Evolutionary conservation across 176 grass and related monocot genomes (phyloP).

Genomic region (Pharus latifolius): DNA sequence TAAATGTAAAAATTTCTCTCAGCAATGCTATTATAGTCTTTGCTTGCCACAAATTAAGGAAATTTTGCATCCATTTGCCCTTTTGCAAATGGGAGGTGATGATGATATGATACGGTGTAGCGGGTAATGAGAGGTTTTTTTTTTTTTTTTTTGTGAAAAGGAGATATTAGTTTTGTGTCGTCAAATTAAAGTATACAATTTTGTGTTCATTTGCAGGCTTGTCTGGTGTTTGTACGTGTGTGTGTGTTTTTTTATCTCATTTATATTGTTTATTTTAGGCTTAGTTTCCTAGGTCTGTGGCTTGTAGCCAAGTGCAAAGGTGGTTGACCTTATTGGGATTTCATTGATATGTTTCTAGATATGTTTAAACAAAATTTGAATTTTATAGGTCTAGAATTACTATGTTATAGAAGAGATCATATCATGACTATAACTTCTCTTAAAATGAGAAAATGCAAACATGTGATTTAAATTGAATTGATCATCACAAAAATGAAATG

Average conservation of each 20-base stretch:
- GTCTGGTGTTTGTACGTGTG: not conserved
- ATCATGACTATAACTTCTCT: too few species aligned
- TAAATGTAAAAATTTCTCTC: slow-evolving; percentile 1
- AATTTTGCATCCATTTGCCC: slow-evolving; percentile 13
- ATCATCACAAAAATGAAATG: too few species aligned
- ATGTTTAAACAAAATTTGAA: not conserved
- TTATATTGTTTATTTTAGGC: not conserved
- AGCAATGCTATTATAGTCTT: slow-evolving; percentile 2
- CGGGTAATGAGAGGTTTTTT: slow-evolving; percentile 1
- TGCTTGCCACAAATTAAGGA: slow-evolving; percentile 14
- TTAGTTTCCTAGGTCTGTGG: slow-evolving; percentile 14
- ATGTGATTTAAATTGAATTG: too few species aligned
- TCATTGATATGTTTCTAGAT: not conserved
- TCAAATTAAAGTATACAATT: not conserved
- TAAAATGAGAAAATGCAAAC: too few species aligned
- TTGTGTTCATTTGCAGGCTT: slow-evolving; percentile 5
- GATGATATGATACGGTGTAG: not conserved
- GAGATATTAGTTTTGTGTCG: not conserved
- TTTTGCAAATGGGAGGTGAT: too few species aligned
- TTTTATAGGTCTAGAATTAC: not conserved
- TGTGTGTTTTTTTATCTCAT: not conserved
- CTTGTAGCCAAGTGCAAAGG: not conserved
- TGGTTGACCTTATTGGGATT: not conserved
- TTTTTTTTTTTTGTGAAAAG: not conserved
- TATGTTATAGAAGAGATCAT: too few species aligned